Conservation (phyloP, 805 yeast genomes). For the Pichia thaimueangensis region DNA sequence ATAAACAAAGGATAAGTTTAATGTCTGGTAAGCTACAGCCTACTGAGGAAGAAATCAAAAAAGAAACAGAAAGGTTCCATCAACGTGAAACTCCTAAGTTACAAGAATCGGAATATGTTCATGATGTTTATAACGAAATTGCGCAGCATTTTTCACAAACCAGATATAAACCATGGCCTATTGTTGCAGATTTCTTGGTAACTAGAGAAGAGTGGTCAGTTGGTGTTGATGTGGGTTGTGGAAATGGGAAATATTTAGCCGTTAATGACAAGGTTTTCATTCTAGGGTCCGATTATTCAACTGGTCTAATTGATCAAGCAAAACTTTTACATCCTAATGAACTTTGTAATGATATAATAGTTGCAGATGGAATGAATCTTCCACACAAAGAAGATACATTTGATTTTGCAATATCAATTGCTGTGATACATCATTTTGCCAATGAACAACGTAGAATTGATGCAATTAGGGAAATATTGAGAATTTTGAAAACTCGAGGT, state of each 20-base stretch:
- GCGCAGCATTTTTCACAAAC: constrained; percentile 93
- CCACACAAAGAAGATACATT: constrained; percentile 47
- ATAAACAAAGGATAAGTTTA: background rate
- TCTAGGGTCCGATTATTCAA: constrained; percentile 70
- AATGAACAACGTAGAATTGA: constrained; percentile 69
- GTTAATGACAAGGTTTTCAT: constrained; percentile 64
- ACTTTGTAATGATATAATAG: constrained; percentile 46
- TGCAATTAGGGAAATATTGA: constrained; percentile 66
- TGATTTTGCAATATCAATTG: constrained; percentile 88
- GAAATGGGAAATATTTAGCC: constrained; percentile 86
- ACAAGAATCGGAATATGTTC: constrained; percentile 77
- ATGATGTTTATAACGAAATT: constrained; percentile 86
- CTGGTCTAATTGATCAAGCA: constrained; percentile 64
- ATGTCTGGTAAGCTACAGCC: constrained; percentile 31
- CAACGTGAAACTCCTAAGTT: constrained; percentile 36
- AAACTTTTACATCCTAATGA: constrained; percentile 29
- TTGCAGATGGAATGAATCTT: constrained; percentile 72
- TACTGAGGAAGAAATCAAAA: constrained; percentile 22
- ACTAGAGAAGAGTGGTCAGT: constrained; percentile 46
- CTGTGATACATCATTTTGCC: constrained; percentile 95
- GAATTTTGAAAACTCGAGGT: constrained; percentile 50
- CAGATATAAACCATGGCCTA: constrained; percentile 96
- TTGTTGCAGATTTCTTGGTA: constrained; percentile 66
- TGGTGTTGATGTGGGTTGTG: constrained; percentile 95
- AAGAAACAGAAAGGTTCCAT: constrained; percentile 27